Percentiles rank a stretch among this genome's conserved stretches.
These are phyloP conservation scores for Babesia sp. DNA, from an alignment of 169 alveolate genomes.

Conservation along the genomic window DNA sequence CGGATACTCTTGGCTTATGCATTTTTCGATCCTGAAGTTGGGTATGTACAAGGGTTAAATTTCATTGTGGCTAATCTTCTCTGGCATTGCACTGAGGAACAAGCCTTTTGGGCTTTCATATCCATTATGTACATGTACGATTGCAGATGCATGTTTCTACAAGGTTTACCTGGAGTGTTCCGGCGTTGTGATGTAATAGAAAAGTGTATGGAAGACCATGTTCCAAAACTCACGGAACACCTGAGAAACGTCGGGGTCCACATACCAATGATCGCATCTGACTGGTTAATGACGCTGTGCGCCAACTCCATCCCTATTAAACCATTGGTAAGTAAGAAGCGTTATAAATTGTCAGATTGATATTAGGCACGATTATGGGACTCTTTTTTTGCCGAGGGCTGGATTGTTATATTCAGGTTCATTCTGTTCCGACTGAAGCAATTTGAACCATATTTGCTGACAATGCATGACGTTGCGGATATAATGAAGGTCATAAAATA, in stretches of 20 bases:
- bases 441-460: slow-evolving; percentile 51
- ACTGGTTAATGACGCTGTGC: slow-evolving; percentile 82
- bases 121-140: slow-evolving; percentile 77
- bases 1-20: slow-evolving; percentile 64
- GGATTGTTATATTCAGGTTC: slow-evolving; percentile 76
- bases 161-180: slow-evolving; percentile 67
- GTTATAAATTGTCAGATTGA: neutral
- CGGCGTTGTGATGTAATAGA: slow-evolving; percentile 57
- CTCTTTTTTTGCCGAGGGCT: slow-evolving; percentile 79
- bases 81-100: slow-evolving; percentile 84
- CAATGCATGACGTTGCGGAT: slow-evolving; percentile 67
- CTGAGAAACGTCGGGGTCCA: slow-evolving; percentile 69
- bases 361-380: slow-evolving; percentile 75
- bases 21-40: slow-evolving; percentile 69
- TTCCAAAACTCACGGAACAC: slow-evolving; percentile 50
- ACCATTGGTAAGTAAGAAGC: slow-evolving; percentile 48
- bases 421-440: slow-evolving; percentile 69
- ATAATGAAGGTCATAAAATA: slow-evolving; percentile 68
- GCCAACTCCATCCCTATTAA: slow-evolving; percentile 77
- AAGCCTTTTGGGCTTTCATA: slow-evolving; percentile 76
- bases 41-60: slow-evolving; percentile 87
- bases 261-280: slow-evolving; percentile 80
- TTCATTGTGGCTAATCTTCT: slow-evolving; percentile 82
- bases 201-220: slow-evolving; percentile 38
- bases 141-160: slow-evolving; percentile 78